phyloP scores from a whole-genome alignment of 2,329 filamentous ascomycete species.

The Sordariomycetes sp. region DNA sequence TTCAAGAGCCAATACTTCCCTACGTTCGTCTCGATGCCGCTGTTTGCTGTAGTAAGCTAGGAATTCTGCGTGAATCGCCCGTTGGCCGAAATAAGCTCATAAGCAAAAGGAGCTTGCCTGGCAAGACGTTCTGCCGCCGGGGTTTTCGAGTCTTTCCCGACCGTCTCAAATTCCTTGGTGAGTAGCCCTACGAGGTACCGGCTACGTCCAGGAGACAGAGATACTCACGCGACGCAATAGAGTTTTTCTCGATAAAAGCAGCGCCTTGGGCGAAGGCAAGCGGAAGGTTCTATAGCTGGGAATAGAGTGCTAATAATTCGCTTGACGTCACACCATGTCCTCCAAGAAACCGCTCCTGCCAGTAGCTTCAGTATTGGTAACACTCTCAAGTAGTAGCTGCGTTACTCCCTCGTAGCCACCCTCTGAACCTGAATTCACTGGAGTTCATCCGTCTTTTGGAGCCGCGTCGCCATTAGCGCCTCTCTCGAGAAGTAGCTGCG shows the following conservation, averaged over 20 bases:
- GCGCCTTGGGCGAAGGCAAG: constrained; percentile 23
- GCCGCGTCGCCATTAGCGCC: too few relatives aligned
- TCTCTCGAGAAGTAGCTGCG: too few relatives aligned
- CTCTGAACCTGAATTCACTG: too few relatives aligned
- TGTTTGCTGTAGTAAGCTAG: neutral
- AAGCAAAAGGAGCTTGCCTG: constrained; percentile 14
- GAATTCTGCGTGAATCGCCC: constrained; percentile 13
- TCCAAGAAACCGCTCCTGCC: constrained; percentile 15
- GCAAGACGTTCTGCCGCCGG: constrained; percentile 10
- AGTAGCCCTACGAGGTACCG: constrained; percentile 12
- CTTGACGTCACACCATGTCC: neutral
- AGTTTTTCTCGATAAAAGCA: constrained; percentile 21
- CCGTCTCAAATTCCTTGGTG: constrained; percentile 18
- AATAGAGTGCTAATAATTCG: constrained; percentile 9
- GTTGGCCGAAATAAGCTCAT: constrained; percentile 16
- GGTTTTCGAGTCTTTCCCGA: constrained; percentile 15
- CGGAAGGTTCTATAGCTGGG: constrained; percentile 12
- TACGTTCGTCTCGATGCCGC: neutral
- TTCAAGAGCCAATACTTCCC: constrained; percentile 3
- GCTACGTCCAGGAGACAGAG: constrained; percentile 15
- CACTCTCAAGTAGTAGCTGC: constrained; percentile 13
- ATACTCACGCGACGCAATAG: constrained; percentile 14
- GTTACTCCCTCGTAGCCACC: too few relatives aligned
- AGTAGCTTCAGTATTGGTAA: constrained; percentile 15
- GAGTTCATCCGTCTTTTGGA: too few relatives aligned